These are phyloP conservation scores for Phylloporus scabripes DNA, from an alignment of 768 basidiomycete genomes.

Conservation along the genomic window DNA sequence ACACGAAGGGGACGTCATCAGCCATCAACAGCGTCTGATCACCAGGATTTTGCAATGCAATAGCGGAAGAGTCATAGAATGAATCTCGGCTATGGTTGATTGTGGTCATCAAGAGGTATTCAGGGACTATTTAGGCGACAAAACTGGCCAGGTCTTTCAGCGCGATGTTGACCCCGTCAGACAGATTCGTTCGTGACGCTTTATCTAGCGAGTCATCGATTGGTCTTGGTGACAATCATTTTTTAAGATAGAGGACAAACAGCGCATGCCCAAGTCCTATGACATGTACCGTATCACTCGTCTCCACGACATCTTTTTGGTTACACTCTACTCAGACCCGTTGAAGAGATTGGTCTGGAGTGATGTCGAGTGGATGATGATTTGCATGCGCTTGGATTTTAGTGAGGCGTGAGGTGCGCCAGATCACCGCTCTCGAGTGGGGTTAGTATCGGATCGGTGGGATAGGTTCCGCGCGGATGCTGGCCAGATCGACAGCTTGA, in stretches of 20 bases:
- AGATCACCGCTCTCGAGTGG: not conserved
- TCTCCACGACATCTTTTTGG: not conserved
- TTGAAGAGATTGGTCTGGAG: not conserved
- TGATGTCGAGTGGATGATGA: not conserved
- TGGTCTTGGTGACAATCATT: not conserved
- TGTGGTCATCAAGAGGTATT: too few species aligned
- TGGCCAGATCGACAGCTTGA: slow-evolving; percentile 61
- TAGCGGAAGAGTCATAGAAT: too few species aligned
- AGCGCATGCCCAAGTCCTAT: not conserved
- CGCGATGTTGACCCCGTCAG: too few species aligned
- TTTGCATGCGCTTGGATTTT: slow-evolving; percentile 1
- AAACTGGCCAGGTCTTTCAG: too few species aligned
- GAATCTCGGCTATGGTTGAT: too few species aligned
- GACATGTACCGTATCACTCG: not conserved
- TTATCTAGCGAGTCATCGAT: not conserved
- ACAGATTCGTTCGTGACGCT: too few species aligned
- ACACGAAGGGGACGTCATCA: too few species aligned
- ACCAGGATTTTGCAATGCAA: too few species aligned
- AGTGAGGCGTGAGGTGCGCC: not conserved
- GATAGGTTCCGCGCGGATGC: slow-evolving; percentile 85
- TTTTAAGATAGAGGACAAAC: not conserved
- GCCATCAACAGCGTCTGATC: too few species aligned
- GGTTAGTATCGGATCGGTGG: slow-evolving; percentile 69
- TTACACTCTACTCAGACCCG: not conserved
- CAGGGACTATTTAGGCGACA: too few species aligned